phyloP scores from a whole-genome alignment of 2,329 filamentous ascomycete genomes.

The Chaetomium sp. region DNA sequence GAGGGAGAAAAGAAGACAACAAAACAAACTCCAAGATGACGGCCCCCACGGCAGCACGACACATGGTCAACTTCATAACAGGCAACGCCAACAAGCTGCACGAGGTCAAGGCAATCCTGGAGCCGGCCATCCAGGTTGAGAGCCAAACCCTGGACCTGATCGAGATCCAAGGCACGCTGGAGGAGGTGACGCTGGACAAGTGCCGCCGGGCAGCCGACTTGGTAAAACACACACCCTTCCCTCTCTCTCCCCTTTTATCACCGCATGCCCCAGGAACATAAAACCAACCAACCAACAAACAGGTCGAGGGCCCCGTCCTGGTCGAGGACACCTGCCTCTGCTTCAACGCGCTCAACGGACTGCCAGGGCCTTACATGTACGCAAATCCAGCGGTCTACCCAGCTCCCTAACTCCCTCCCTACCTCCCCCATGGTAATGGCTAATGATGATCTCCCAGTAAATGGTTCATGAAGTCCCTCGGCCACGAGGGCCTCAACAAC shows the following conservation, averaged over 20 bases:
- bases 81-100: constrained; percentile 92
- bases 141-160: constrained; percentile 77
- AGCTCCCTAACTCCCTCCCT: not conserved
- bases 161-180: constrained; percentile 89
- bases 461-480: constrained; percentile 85
- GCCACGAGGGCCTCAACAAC: constrained; percentile 84
- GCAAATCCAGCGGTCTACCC: constrained; percentile 34
- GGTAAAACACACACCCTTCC: constrained; percentile 50
- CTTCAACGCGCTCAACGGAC: constrained; percentile 85
- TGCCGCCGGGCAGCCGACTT: constrained; percentile 77
- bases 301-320: constrained; percentile 85
- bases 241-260: not conserved
- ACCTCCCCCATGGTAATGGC: not conserved
- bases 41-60: constrained; percentile 34
- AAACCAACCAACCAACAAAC: constrained; percentile 12
- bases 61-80: constrained; percentile 84
- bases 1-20: constrained; percentile 41
- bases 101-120: constrained; percentile 87
- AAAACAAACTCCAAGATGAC: constrained; percentile 46
- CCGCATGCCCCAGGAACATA: not conserved
- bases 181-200: constrained; percentile 90
- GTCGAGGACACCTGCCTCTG: constrained; percentile 96
- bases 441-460: constrained; percentile 60
- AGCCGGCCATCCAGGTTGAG: constrained; percentile 69
- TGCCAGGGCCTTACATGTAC: constrained; percentile 96